Conservation (phyloP, 495 filamentous ascomycete genomes). For the Durotheca rogersii region DNA sequence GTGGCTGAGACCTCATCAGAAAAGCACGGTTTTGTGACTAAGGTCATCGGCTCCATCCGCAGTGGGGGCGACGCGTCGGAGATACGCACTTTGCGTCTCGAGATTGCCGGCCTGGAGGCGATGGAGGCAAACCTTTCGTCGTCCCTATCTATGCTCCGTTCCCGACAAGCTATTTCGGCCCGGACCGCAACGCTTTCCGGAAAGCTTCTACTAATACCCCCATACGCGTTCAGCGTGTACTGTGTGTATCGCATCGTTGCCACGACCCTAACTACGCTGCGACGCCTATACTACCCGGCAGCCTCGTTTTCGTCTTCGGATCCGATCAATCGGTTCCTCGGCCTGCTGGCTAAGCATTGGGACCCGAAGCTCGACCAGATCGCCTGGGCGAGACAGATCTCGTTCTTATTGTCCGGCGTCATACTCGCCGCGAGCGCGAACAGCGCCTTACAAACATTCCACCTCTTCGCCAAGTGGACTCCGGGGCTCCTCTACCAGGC, state of each 20-base stretch:
- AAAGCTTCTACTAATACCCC: conserved; percentile 55
- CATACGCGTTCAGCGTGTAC: conserved; percentile 69
- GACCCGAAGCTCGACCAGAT: conserved; percentile 66
- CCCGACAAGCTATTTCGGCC: conserved; percentile 58
- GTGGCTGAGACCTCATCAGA: conserved; percentile 46
- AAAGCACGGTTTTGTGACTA: conserved; percentile 61
- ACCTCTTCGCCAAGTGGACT: conserved; percentile 68
- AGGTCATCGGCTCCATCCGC: conserved; percentile 64
- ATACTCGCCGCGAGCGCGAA: conserved; percentile 76
- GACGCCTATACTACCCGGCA: conserved; percentile 50
- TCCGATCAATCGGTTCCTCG: conserved; percentile 73
- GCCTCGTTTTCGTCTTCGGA: conserved; percentile 67
- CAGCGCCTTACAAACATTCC: conserved; percentile 72
- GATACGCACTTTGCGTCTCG: conserved; percentile 64
- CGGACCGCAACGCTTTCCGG: conserved; percentile 63
- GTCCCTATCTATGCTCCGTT: conserved; percentile 58
- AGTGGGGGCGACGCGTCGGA: conserved; percentile 63
- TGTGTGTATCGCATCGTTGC: conserved; percentile 74
- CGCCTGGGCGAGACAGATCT: conserved; percentile 75
- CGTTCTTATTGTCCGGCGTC: conserved; percentile 72
- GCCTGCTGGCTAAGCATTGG: conserved; percentile 70
- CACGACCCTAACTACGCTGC: conserved; percentile 61
- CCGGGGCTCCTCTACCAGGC: conserved; percentile 62
- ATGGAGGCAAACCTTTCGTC: conserved; percentile 68
- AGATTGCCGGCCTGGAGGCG: conserved; percentile 73